These are phyloP conservation scores for Fusarium miscanthi DNA, from an alignment of 2,329 filamentous ascomycete species.

Conservation along the genomic window DNA sequence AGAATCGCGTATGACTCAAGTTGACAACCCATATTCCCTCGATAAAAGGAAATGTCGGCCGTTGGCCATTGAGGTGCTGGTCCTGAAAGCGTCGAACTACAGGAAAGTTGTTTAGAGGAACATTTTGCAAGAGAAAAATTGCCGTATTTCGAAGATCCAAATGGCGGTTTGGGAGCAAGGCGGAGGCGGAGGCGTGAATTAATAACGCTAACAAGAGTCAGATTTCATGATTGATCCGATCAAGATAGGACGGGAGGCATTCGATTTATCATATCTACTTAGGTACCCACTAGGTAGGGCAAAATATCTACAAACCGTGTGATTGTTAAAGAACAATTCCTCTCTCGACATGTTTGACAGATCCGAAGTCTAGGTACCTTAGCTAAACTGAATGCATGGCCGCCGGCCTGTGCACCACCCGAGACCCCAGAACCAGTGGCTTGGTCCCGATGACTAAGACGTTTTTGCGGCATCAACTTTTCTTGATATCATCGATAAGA, in stretches of 20 bases:
- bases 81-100: not conserved
- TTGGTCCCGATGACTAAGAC: conserved; percentile 33
- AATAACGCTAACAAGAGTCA: not conserved
- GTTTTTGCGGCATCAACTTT: conserved; percentile 33
- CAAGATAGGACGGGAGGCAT: not conserved
- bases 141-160: not conserved
- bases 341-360: not conserved
- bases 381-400: not conserved
- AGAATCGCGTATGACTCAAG: not conserved
- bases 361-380: not conserved
- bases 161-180: not conserved
- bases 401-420: conserved; percentile 15
- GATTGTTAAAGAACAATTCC: not conserved
- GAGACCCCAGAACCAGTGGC: conserved; percentile 19
- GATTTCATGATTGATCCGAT: not conserved
- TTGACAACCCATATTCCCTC: not conserved
- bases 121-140: conserved; percentile 4
- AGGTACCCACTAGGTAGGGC: not conserved
- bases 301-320: not conserved
- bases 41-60: not conserved
- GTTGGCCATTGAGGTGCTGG: not conserved
- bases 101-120: not conserved
- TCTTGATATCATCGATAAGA: conserved; percentile 33
- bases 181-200: not conserved
- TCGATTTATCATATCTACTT: not conserved